phyloP scores from a whole-genome alignment of 345 rosid species.

The Linum usitatissimum region DNA sequence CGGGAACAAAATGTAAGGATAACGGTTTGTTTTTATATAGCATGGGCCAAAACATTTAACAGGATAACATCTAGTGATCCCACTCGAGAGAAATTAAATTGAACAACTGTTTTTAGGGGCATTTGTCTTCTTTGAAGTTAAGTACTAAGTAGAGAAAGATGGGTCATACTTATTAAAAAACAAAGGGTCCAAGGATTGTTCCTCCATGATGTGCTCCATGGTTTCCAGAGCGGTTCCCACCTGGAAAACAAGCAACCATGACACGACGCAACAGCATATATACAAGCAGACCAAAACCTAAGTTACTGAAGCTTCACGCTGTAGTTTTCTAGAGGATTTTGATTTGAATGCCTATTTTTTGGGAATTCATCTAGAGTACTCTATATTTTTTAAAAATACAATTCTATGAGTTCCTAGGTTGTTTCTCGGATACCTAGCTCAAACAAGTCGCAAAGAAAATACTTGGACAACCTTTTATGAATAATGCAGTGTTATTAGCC shows the following conservation, averaged over 20 bases:
- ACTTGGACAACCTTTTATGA: not conserved
- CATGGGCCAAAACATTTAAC: not conserved
- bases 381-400: too few species aligned
- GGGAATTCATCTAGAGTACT: too few species aligned
- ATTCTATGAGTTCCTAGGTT: too few species aligned
- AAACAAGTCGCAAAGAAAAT: not conserved
- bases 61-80: not conserved
- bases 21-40: not conserved
- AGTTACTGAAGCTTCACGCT: not conserved
- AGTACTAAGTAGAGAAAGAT: not conserved
- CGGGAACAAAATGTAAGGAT: not conserved
- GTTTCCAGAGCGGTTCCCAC: slow-evolving; percentile 56
- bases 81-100: not conserved
- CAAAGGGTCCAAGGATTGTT: slow-evolving; percentile 56
- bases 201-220: slow-evolving; percentile 66
- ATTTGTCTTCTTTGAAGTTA: too few species aligned
- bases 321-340: too few species aligned
- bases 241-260: slow-evolving; percentile 23
- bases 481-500: not conserved
- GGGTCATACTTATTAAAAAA: slow-evolving; percentile 52
- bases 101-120: too few species aligned
- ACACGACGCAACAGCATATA: not conserved
- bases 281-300: not conserved
- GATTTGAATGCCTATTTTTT: too few species aligned
- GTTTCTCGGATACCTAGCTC: too few species aligned